phyloP scores from a whole-genome alignment of 129 eudicot genomes.

The Tanacetum coccineum region DNA sequence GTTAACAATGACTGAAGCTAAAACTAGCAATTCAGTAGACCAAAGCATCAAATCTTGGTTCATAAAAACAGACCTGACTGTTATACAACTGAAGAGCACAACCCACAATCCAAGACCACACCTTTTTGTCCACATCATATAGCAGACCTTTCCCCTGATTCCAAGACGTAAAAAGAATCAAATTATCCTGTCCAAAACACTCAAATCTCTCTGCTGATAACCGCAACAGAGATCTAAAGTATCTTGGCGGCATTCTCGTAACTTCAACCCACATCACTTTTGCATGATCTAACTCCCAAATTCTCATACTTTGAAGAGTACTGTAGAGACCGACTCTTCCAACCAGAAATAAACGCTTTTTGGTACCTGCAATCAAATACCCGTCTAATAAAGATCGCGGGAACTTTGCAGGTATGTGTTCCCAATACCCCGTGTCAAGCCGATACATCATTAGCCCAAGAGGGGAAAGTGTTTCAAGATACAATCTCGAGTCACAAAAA shows the following conservation, averaged over 20 bases:
- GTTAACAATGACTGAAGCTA: background rate
- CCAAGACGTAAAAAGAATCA: slow-evolving; percentile 97
- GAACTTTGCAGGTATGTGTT: slow-evolving; percentile 90
- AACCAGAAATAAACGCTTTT: slow-evolving; percentile 77
- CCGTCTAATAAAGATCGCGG: slow-evolving; percentile 93
- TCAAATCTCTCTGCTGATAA: slow-evolving; percentile 91
- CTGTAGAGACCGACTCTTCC: slow-evolving; percentile 95
- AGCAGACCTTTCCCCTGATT: slow-evolving; percentile 90
- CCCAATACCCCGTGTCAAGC: slow-evolving; percentile 92
- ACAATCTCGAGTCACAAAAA: slow-evolving; percentile 82
- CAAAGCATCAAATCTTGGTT: slow-evolving; percentile 92
- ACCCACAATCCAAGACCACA: slow-evolving; percentile 93
- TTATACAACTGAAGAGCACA: slow-evolving; percentile 82
- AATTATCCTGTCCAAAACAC: slow-evolving; percentile 94
- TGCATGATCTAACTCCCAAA: slow-evolving; percentile 92
- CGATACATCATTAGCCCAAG: slow-evolving; percentile 94
- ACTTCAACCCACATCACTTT: slow-evolving; percentile 84
- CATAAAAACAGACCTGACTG: slow-evolving; percentile 92
- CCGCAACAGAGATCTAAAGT: slow-evolving; percentile 79
- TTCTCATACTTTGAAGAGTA: slow-evolving; percentile 93
- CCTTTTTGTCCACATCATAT: slow-evolving; percentile 87
- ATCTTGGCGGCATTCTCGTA: slow-evolving; percentile 92
- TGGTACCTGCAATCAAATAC: slow-evolving; percentile 77
- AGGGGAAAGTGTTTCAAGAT: slow-evolving; percentile 94
- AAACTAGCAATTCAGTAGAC: slow-evolving; percentile 32